These are phyloP conservation scores for Candida maesae DNA, from an alignment of 805 yeast species.

Conservation along the genomic window DNA sequence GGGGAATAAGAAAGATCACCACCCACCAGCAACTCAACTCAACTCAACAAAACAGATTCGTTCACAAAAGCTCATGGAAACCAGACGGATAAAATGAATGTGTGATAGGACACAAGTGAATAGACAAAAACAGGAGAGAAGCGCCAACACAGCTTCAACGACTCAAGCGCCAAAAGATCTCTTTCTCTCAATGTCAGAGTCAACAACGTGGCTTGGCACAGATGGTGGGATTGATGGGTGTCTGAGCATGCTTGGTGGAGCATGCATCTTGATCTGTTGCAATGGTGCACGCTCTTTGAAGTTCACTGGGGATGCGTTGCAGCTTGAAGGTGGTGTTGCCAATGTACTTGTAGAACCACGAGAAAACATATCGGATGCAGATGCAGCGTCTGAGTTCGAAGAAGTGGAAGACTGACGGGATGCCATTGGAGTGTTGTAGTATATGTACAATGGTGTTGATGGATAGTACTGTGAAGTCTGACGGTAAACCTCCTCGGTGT, in stretches of 20 bases:
- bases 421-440: constrained; percentile 14
- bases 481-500: constrained; percentile 25
- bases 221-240: background rate
- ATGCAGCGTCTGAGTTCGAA: constrained; percentile 8
- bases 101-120: too few species aligned
- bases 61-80: too few species aligned
- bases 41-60: too few species aligned
- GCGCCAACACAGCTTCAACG: too few species aligned
- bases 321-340: constrained; percentile 20
- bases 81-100: too few species aligned
- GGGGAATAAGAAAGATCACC: too few species aligned
- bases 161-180: constrained; percentile 2
- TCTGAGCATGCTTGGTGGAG: constrained; percentile 4
- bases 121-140: too few species aligned
- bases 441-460: constrained; percentile 20
- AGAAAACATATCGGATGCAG: constrained; percentile 15
- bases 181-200: constrained; percentile 5
- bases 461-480: constrained; percentile 12
- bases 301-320: constrained; percentile 20
- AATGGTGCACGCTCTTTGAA: constrained; percentile 7
- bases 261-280: constrained; percentile 9
- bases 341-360: constrained; percentile 19
- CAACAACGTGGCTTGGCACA: constrained; percentile 4
- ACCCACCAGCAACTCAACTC: too few species aligned
- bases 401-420: constrained; percentile 19